Evolutionary conservation across 2,329 filamentous ascomycete species (phyloP), one percentile per base, ranked within the genome.

Genomic region (Sphaceloma murrayae): DNA sequence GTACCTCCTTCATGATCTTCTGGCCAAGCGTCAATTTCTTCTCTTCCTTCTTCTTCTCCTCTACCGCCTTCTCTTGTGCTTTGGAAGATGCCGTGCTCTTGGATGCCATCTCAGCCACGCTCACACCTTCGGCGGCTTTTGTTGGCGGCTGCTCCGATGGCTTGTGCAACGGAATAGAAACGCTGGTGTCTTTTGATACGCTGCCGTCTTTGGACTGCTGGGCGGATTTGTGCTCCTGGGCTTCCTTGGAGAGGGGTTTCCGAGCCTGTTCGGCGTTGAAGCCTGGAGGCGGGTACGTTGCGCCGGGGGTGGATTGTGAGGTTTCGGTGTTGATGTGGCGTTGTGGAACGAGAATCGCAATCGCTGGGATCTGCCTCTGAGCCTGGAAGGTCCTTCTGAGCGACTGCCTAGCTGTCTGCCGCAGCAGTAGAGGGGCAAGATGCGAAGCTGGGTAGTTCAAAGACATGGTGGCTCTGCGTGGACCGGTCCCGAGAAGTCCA

Each of bases 201-300:
- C 27, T 16, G 18, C 16, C n/a, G 5, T 45, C 26, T 5, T 34
- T 32, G 3, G 49, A 39, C 10, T 45, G 55, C 32, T 58, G 58
- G 16, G 53, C 48, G 11, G 53, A 47, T 24, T 51, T 45, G n/a
- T 51, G 47, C 46, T 58, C 62, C 53, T 52, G 56, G 48, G 66
- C 59, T 45, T 81, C 75, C 56, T 77, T 76, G 2, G 78, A 66
- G 36, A 91, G 68, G 9, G 87, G 84, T 61, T 87, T 89, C 74
- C 87, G 89, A 53, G 88, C 88, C 67, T 86, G 73, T 58, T 89
- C 80, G n/a, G 84, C 71, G 60, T 91, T 88, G 70, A 94, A 95
- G 19, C 88, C 88, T 10, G 87, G 88, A 46, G 88, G 88, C 33
- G 86, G 88, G 38, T 75, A 79, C 45, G 73, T 69, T 34, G 57